Percentiles rank a stretch among this genome's conserved stretches.
Evolutionary conservation across 495 filamentous ascomycete genomes (phyloP).

Genomic region (Cercophora sp.): DNA sequence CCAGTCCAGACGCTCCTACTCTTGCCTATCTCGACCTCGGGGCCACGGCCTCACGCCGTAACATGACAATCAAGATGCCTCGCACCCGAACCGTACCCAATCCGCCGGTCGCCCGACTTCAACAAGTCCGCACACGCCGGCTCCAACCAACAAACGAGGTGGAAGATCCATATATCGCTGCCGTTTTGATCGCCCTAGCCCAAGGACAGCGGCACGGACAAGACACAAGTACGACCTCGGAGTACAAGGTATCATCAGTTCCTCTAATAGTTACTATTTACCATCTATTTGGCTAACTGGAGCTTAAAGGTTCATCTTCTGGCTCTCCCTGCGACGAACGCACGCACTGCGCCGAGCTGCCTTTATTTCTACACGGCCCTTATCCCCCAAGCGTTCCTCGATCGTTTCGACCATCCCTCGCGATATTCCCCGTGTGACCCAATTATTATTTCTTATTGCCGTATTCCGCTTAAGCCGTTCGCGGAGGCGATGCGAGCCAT

Average conservation of each 20-base stretch:
- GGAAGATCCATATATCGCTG: constrained; percentile 10
- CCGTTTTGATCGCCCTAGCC: constrained; percentile 5
- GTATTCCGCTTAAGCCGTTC: constrained; percentile 1
- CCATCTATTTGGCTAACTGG: constrained; percentile 3
- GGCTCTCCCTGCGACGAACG: constrained; percentile 1
- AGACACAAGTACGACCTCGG: neutral
- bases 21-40: constrained; percentile 10
- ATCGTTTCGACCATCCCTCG: constrained; percentile 5
- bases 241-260: constrained; percentile 3
- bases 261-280: neutral
- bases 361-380: constrained; percentile 4
- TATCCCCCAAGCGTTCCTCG: constrained; percentile 5
- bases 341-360: constrained; percentile 3
- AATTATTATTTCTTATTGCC: constrained; percentile 4
- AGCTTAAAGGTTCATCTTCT: constrained; percentile 7
- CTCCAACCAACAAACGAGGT: constrained; percentile 6
- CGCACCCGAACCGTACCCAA: neutral
- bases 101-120: constrained; percentile 6
- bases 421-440: neutral
- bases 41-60: constrained; percentile 23
- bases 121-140: neutral
- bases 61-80: neutral
- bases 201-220: neutral
- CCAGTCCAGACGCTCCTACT: neutral
- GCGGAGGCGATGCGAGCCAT: neutral